Evolutionary conservation across 441 rosid genomes (phyloP).

Genomic region (Manihot esculenta): DNA sequence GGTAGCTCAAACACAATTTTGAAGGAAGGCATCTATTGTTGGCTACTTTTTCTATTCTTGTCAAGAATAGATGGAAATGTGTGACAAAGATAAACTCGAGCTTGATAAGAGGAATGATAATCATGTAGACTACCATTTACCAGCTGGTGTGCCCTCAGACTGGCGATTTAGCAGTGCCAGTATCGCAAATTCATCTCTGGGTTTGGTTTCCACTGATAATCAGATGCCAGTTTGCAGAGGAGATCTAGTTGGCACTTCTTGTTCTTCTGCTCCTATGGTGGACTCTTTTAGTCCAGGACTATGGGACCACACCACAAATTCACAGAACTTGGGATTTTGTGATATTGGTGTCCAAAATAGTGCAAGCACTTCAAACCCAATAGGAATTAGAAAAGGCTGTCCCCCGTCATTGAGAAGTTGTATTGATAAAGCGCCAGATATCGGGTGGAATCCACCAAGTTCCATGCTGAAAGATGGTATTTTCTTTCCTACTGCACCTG

Average conservation of each 20-base stretch:
- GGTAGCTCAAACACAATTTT: slow-evolving; percentile 25
- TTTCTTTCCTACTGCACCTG: slow-evolving; percentile 54
- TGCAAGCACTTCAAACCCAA: slow-evolving; percentile 40
- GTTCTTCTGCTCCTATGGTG: slow-evolving; percentile 71
- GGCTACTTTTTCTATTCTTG: slow-evolving; percentile 25
- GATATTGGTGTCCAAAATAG: slow-evolving; percentile 51
- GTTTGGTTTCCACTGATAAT: slow-evolving; percentile 53
- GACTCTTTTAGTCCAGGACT: slow-evolving; percentile 59
- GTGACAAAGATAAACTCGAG: slow-evolving; percentile 65
- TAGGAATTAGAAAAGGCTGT: slow-evolving; percentile 41
- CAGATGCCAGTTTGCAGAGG: slow-evolving; percentile 42
- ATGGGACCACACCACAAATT: slow-evolving; percentile 68
- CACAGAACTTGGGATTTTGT: slow-evolving; percentile 60
- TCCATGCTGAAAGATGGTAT: slow-evolving; percentile 60
- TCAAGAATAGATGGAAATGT: slow-evolving; percentile 55
- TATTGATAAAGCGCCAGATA: slow-evolving; percentile 56
- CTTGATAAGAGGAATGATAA: slow-evolving; percentile 54
- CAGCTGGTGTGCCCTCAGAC: slow-evolving; percentile 42
- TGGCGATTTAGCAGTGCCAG: slow-evolving; percentile 60
- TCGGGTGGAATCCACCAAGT: slow-evolving; percentile 68
- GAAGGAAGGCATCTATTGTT: slow-evolving; percentile 21
- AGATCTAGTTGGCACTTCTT: slow-evolving; percentile 50
- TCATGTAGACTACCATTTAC: slow-evolving; percentile 42
- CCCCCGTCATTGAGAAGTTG: slow-evolving; percentile 41
- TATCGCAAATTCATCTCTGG: slow-evolving; percentile 46